Conservation (phyloP, 2,329 filamentous ascomycete genomes). For the Zymoseptoria tritici region DNA sequence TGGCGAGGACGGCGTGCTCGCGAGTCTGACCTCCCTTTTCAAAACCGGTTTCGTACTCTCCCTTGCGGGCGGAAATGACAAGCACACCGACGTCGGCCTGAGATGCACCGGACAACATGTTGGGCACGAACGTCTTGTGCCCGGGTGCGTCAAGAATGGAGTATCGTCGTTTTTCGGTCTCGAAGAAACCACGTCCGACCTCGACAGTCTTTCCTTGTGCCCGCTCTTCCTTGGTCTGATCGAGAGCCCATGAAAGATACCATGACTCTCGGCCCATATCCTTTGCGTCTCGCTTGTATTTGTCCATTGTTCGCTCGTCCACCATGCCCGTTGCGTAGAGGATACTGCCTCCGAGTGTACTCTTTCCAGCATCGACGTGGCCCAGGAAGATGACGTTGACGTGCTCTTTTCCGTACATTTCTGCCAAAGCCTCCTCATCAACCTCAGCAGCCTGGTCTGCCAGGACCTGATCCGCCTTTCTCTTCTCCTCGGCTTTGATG, state of each 20-base stretch:
- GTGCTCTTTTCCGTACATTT: constrained; percentile 91
- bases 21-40: constrained; percentile 93
- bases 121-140: constrained; percentile 96
- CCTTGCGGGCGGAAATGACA: constrained; percentile 93
- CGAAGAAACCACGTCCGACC: constrained; percentile 91
- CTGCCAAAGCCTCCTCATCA: constrained; percentile 77
- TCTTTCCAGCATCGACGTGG: constrained; percentile 97
- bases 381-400: constrained; percentile 97
- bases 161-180: constrained; percentile 93
- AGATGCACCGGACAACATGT: constrained; percentile 75
- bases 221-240: constrained; percentile 93
- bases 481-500: constrained; percentile 43
- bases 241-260: constrained; percentile 98
- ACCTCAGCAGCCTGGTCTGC: constrained; percentile 73
- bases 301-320: constrained; percentile 96
- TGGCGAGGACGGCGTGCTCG: constrained; percentile 95
- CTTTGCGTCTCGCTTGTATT: constrained; percentile 95
- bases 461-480: constrained; percentile 74
- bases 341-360: constrained; percentile 87
- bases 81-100: constrained; percentile 92
- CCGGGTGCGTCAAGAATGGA: constrained; percentile 94
- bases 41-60: constrained; percentile 98
- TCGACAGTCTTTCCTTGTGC: constrained; percentile 97
- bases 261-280: constrained; percentile 94
- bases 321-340: constrained; percentile 96